A percentile compares a stretch with the other conserved stretches of the same genome.
These are phyloP conservation scores for Pseudomonodictys pantanalensis DNA, from an alignment of 495 filamentous ascomycete genomes.

Conservation along the genomic window DNA sequence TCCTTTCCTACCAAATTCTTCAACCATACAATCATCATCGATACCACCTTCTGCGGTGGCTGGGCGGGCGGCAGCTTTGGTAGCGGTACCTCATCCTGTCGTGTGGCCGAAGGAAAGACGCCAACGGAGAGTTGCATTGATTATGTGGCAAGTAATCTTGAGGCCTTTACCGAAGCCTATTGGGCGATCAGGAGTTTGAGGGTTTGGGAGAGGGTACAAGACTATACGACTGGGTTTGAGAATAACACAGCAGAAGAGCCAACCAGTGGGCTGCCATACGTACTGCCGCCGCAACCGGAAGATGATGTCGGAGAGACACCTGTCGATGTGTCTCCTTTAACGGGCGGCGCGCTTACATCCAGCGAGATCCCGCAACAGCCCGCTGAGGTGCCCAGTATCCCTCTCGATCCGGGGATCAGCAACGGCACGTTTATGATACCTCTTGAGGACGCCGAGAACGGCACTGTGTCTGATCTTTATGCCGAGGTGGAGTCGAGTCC, in stretches of 20 bases:
- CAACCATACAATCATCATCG: slow-evolving; percentile 38
- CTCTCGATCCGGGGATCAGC: slow-evolving; percentile 4
- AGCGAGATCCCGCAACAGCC: not conserved
- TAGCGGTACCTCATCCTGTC: not conserved
- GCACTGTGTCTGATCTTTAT: too few relatives aligned
- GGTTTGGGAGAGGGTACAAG: slow-evolving; percentile 18
- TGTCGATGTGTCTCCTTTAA: slow-evolving; percentile 2
- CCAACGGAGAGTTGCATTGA: slow-evolving; percentile 13
- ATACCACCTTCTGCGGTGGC: slow-evolving; percentile 30
- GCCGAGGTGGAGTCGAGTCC: too few relatives aligned
- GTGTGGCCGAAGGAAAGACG: not conserved
- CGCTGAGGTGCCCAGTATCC: not conserved
- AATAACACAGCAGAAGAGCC: not conserved
- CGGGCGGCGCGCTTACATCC: not conserved
- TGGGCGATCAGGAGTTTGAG: slow-evolving; percentile 26
- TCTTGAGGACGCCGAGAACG: too few relatives aligned
- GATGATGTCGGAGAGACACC: not conserved
- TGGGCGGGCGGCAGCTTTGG: slow-evolving; percentile 24
- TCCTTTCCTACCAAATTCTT: slow-evolving; percentile 25
- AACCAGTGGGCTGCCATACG: too few relatives aligned
- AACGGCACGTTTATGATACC: not conserved
- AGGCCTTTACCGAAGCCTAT: slow-evolving; percentile 22
- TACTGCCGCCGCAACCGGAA: not conserved
- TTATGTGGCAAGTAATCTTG: slow-evolving; percentile 21
- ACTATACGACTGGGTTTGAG: not conserved